Evolutionary conservation across 2,329 filamentous ascomycete genomes (phyloP), one percentile per base, ranked within the genome.

Genomic region (Dactylellina cionopaga): DNA sequence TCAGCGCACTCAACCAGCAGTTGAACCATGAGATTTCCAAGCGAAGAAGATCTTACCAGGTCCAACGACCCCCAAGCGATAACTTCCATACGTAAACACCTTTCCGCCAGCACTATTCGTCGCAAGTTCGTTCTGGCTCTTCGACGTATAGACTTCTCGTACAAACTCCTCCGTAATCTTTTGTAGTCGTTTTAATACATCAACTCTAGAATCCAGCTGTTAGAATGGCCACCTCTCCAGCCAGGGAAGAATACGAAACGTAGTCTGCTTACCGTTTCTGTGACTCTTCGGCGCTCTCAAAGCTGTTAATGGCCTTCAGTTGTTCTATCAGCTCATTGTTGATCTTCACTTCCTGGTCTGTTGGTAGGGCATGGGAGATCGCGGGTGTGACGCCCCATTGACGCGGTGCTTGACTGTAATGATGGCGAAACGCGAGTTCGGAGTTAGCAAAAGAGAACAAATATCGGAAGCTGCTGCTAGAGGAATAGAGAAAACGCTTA

Each of bases 81-180:
- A 99, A 81, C 95, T 98, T 75, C 95, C 95, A 80, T 95, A 99
- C 0, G 94, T 96, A 80, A 96, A 96, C 76, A 99, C 89, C 82
- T 94, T 95, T 75, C 93, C 95, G 58, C 93, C 91, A 4, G 93
- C 91, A 78, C 90, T 89, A 76, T 93, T 91, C 46, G 95, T 86
- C 46, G 95, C 86, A 29, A 89, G 88, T 43, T 91, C 87, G 46
- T 92, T 90, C 54, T 94, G 84, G 54, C 85, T 89, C 80, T 90
- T 92, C 78, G 87, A 85, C 75, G 85, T 85, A 75, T 92, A 91
- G 7, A 96, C 92, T 75, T 88, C 85, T 80, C 89, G 89, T 64
- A 99, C 91, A 77, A 99, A 96, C 76, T 94, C 92, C 78, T 93
- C 85, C 73, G 92, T 90, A 60, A 96, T 90, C 51, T 84, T 84